A percentile compares a stretch with the other conserved stretches of the same genome.
phyloP scores from a whole-genome alignment of 768 basidiomycete species.

The Phylloporus scabripes region DNA sequence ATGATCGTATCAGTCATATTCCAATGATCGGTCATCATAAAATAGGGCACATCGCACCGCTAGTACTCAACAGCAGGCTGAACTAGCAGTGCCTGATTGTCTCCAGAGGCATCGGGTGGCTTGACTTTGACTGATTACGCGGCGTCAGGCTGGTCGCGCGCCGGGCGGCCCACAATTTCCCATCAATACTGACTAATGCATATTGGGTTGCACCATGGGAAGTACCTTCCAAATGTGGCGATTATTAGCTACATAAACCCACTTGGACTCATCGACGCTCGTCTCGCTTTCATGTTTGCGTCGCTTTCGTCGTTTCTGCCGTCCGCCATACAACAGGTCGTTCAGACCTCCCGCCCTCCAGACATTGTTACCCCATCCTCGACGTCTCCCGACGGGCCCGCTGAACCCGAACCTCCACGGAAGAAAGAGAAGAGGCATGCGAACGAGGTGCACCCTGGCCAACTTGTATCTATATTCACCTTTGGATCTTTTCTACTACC shows the following conservation, averaged over 20 bases:
- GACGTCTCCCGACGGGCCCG: slow-evolving; percentile 4
- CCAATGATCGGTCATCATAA: not conserved
- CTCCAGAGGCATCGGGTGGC: not conserved
- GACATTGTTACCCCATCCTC: slow-evolving; percentile 12
- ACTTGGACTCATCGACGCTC: not conserved
- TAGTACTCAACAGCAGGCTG: not conserved
- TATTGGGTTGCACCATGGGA: slow-evolving; percentile 8
- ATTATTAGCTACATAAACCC: slow-evolving; percentile 13
- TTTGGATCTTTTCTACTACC: slow-evolving; percentile 28
- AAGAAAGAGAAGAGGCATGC: slow-evolving; percentile 42
- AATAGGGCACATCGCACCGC: not conserved
- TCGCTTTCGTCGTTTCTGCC: slow-evolving; percentile 48
- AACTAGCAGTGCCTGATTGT: not conserved
- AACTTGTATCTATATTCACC: slow-evolving; percentile 1
- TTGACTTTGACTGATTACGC: not conserved
- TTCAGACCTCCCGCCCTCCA: slow-evolving; percentile 20
- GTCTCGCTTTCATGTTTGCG: slow-evolving; percentile 41
- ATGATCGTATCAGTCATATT: not conserved
- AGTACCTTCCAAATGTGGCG: slow-evolving; percentile 1
- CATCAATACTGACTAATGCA: not conserved
- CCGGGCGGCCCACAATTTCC: not conserved
- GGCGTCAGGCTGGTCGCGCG: too few species aligned
- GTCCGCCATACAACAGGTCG: slow-evolving; percentile 40
- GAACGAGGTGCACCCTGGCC: slow-evolving; percentile 40
- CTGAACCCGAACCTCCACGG: slow-evolving; percentile 33